Percentiles rank a stretch among this genome's conserved stretches.
phyloP scores from a whole-genome alignment of 2,329 filamentous ascomycete species.

The Pseudogymnoascus destructans region DNA sequence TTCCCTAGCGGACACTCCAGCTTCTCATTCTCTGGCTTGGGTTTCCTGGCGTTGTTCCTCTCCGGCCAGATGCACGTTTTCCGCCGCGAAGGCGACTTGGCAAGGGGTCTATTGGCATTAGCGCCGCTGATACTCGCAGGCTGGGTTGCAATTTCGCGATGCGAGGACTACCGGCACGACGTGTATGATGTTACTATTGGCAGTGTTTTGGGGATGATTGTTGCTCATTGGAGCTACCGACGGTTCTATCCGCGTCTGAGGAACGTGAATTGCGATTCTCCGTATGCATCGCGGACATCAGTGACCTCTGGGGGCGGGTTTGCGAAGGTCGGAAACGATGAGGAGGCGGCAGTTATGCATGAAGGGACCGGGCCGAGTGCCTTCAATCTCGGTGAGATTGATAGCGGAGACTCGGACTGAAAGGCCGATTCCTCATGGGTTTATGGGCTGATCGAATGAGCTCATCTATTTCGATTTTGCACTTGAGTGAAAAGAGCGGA shows the following conservation, averaged over 20 bases:
- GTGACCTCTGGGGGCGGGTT: constrained; percentile 10
- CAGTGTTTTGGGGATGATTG: constrained; percentile 42
- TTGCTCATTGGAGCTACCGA: constrained; percentile 54
- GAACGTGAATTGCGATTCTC: constrained; percentile 41
- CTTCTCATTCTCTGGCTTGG: constrained; percentile 67
- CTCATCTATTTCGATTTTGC: neutral
- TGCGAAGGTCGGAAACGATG: constrained; percentile 12
- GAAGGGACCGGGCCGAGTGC: constrained; percentile 6
- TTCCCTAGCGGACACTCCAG: constrained; percentile 73
- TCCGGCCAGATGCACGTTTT: constrained; percentile 53
- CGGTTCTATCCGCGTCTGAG: constrained; percentile 47
- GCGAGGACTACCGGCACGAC: constrained; percentile 59
- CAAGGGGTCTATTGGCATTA: constrained; percentile 43
- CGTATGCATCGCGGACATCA: constrained; percentile 33
- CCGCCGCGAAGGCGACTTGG: constrained; percentile 34
- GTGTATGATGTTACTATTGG: constrained; percentile 56
- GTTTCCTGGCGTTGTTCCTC: constrained; percentile 58
- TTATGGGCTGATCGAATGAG: neutral
- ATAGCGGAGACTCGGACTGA: constrained; percentile 3
- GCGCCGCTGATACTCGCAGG: constrained; percentile 46
- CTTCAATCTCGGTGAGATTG: neutral
- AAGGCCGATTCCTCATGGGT: neutral
- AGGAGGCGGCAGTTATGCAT: constrained; percentile 1
- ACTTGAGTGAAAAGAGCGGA: neutral
- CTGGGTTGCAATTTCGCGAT: constrained; percentile 56